These are phyloP conservation scores for Dioscorea cayenensis DNA, from an alignment of 116 monocot species.

Conservation along the genomic window DNA sequence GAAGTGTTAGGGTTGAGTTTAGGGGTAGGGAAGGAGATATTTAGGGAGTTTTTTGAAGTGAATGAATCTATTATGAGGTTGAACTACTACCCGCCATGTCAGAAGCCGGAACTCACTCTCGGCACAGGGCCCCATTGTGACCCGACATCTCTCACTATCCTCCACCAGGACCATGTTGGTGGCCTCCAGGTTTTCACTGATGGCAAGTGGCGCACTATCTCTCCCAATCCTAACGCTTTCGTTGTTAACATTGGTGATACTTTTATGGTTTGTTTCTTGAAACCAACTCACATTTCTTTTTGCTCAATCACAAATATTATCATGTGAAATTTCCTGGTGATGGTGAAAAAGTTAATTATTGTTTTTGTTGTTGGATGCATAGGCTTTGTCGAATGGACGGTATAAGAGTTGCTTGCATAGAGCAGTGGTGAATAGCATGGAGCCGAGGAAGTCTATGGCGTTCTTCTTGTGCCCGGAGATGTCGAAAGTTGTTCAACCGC, in stretches of 20 bases:
- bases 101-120: slow-evolving; percentile 20
- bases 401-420: slow-evolving; percentile 17
- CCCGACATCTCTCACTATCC: slow-evolving; percentile 25
- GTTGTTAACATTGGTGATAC: slow-evolving; percentile 41
- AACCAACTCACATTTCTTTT: no score
- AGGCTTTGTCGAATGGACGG: slow-evolving; percentile 9
- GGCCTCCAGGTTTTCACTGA: slow-evolving; percentile 28
- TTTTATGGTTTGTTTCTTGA: slow-evolving; percentile 9
- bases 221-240: slow-evolving; percentile 20
- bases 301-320: no score
- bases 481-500: slow-evolving; percentile 1
- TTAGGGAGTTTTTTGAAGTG: slow-evolving; percentile 19
- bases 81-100: slow-evolving; percentile 34
- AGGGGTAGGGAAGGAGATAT: slow-evolving; percentile 12
- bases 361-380: neutral
- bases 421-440: slow-evolving; percentile 8
- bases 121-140: slow-evolving; percentile 31
- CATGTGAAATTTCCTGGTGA: no score
- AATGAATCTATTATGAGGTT: slow-evolving; percentile 26
- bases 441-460: slow-evolving; percentile 5
- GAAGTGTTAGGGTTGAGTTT: slow-evolving; percentile 20
- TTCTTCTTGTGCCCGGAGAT: slow-evolving; percentile 8
- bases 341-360: neutral
- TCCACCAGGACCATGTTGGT: slow-evolving; percentile 25
- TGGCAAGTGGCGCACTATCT: slow-evolving; percentile 26